Percentiles rank a stretch among this genome's conserved stretches.
Conservation (phyloP, 805 yeast genomes). For the Saccharomycopsis javanensis region DNA sequence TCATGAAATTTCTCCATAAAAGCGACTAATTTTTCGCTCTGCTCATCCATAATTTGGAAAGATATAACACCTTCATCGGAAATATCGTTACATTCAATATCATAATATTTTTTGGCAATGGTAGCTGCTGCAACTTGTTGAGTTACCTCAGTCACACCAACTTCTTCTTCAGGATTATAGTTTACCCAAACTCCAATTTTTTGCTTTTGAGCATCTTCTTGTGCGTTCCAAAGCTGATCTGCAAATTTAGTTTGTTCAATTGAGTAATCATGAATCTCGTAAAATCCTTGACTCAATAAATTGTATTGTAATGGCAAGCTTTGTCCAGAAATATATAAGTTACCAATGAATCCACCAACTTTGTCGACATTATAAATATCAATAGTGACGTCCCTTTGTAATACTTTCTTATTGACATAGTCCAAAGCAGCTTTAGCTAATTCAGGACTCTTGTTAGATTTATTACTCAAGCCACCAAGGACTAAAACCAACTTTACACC, state of each 20-base stretch:
- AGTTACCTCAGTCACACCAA: conserved; percentile 9
- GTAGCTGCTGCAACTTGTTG: conserved; percentile 20
- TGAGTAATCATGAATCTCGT: conserved; percentile 55
- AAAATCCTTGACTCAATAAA: conserved; percentile 54
- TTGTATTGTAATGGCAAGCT: conserved; percentile 47
- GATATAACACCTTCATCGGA: conserved; percentile 34
- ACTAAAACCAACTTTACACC: conserved; percentile 60
- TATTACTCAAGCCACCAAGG: conserved; percentile 58
- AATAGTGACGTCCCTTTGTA: conserved; percentile 67
- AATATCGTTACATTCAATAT: conserved; percentile 45
- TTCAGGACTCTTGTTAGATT: conserved; percentile 28
- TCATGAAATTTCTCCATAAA: conserved; percentile 42
- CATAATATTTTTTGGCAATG: conserved; percentile 34
- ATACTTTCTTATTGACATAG: conserved; percentile 41
- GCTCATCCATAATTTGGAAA: conserved; percentile 35
- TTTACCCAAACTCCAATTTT: conserved; percentile 61
- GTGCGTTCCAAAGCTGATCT: conserved; percentile 48
- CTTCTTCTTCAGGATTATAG: conserved; percentile 37
- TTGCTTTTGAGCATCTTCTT: conserved; percentile 45
- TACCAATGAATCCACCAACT: conserved; percentile 74
- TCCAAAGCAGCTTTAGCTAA: conserved; percentile 43
- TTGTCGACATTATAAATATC: conserved; percentile 64
- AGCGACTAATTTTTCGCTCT: conserved; percentile 30
- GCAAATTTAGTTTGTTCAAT: conserved; percentile 47
- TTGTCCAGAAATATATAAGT: conserved; percentile 43